Percentiles rank a stretch among this genome's conserved stretches.
Evolutionary conservation across 1,284 basidiomycete species (phyloP).

Genomic region (Puccinia novopanici): DNA sequence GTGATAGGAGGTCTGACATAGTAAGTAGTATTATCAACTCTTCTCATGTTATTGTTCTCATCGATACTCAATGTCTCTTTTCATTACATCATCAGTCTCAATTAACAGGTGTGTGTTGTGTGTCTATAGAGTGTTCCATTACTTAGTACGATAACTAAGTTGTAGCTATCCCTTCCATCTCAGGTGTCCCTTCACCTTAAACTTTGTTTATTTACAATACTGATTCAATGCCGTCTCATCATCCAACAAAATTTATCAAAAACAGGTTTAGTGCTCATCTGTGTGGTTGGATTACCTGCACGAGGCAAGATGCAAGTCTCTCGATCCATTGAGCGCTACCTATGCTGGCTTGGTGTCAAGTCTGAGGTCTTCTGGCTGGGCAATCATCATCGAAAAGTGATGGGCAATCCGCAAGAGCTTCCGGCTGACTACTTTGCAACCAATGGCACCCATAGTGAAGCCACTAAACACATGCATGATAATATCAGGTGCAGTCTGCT

Average conservation of each 20-base stretch:
- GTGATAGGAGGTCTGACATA: too few species aligned
- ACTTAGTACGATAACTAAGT: too few species aligned
- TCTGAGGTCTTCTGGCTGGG: conserved; percentile 91
- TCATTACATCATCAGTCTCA: too few species aligned
- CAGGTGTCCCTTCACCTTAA: too few species aligned
- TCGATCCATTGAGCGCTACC: conserved; percentile 88
- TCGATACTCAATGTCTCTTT: too few species aligned
- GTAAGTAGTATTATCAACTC: too few species aligned
- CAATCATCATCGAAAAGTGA: conserved; percentile 84
- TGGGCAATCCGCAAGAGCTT: conserved; percentile 84
- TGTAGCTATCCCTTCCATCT: too few species aligned
- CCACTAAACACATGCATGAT: conserved; percentile 72
- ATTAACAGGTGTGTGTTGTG: too few species aligned
- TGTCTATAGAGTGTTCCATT: too few species aligned
- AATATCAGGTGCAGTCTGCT: conserved; percentile 79
- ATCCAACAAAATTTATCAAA: background rate
- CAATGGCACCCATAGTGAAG: conserved; percentile 62
- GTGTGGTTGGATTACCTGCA: conserved; percentile 81
- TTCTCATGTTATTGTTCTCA: too few species aligned
- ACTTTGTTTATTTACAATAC: too few species aligned
- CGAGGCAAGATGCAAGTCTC: conserved; percentile 95
- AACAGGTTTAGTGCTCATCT: conserved; percentile 74
- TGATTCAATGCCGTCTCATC: too few species aligned
- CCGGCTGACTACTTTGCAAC: conserved; percentile 81
- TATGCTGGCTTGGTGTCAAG: conserved; percentile 96